Base-by-base conservation (phyloP, 257 asterid genomes). In the Prunella vulgaris region DNA sequence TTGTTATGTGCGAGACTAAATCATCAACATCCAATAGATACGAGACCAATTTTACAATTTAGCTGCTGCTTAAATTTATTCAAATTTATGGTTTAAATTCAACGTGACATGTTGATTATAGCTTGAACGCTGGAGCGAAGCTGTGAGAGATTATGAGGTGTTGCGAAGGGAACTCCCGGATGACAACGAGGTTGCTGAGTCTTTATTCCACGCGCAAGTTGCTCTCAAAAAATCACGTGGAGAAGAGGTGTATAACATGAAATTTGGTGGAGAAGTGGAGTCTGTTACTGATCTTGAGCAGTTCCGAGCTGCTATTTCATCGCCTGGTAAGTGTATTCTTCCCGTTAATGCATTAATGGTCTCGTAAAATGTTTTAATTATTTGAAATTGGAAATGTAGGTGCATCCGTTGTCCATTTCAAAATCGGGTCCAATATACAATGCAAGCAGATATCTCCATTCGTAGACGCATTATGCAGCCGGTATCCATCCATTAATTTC, bases 51-150 rank as follows among this genome's bases (percentile, higher is more conserved):
- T 14, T 42, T 13, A 7, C 51, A 42, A 13, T 42, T 13, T 13
- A 42, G n/a, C 51, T 42, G n/a, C 48, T 10, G n/a, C 48, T 40
- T 40, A 40, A 7, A 42, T 5, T n/a, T 60, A 17, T 15, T 64
- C 6, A 0, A 8, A 7, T 63, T 49, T 52, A 18, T 18, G 30
- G 21, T 57, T 63, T 64, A 7, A 66, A 62, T 49, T 42, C 12
- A 12, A 57, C 57, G 3, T 13, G 59, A 60, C 13, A 14, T 24
- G 44, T 66, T 57, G 63, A 18, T 70, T 80, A 54, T 69, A 94
- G 99, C 97, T 94, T 48, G 97, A 89, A 74, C 82, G 81, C 35
- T 91, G 98, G 98, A 83, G 70, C 25, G 97, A 91, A 75, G 96
- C 99, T 73, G 88, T 94, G 83, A 84, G 81, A 60, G 98, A 94